A percentile compares a stretch with the other conserved stretches of the same genome.
Conservation (phyloP, 2,329 filamentous ascomycete genomes). For the Berkeleyomyces basicola region DNA sequence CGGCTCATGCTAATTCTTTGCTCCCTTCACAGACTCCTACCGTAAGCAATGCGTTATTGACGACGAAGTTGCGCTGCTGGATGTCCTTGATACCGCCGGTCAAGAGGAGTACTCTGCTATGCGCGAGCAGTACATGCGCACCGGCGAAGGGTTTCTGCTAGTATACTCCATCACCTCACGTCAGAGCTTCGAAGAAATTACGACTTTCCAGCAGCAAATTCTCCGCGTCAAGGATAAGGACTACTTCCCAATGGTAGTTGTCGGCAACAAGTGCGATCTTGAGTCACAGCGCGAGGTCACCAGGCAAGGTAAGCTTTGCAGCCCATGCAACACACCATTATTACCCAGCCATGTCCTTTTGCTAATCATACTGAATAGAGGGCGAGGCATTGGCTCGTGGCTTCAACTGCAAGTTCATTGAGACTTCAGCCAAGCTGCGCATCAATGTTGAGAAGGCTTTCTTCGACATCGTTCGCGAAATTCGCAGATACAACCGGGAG, state of each 20-base stretch:
- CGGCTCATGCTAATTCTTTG: not conserved
- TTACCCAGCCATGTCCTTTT: constrained; percentile 2
- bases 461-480: constrained; percentile 95
- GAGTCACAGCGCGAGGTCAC: constrained; percentile 83
- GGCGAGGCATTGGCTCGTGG: constrained; percentile 69
- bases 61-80: constrained; percentile 90
- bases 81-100: constrained; percentile 93
- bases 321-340: not conserved
- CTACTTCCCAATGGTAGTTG: constrained; percentile 98
- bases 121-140: constrained; percentile 99
- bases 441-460: constrained; percentile 98
- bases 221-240: constrained; percentile 98
- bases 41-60: constrained; percentile 99
- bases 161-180: constrained; percentile 97
- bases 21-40: constrained; percentile 63
- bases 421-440: constrained; percentile 94
- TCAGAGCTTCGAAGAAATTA: constrained; percentile 96
- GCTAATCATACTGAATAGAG: constrained; percentile 38
- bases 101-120: constrained; percentile 99
- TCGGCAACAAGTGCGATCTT: constrained; percentile 98
- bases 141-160: constrained; percentile 90
- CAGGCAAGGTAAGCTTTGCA: constrained; percentile 54
- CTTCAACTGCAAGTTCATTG: constrained; percentile 96
- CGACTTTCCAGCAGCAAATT: constrained; percentile 97
- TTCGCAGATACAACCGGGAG: constrained; percentile 95